These are phyloP conservation scores for Colletotrichum lupini DNA, from an alignment of 2,329 filamentous ascomycete species.

Conservation along the genomic window DNA sequence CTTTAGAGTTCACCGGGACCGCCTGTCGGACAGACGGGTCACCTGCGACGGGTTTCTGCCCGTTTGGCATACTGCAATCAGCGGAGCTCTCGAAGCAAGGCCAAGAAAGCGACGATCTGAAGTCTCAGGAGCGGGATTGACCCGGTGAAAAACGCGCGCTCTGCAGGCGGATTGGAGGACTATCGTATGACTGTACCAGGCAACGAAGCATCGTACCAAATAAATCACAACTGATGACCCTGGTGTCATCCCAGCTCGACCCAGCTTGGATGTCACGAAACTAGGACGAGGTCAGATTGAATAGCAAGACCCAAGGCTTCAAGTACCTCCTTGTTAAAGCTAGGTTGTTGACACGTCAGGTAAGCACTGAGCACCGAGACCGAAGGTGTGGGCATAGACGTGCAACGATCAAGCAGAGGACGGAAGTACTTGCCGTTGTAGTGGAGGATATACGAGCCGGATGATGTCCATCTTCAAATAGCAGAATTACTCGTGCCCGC, in stretches of 20 bases:
- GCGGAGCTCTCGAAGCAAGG: not conserved
- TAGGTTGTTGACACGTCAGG: not conserved
- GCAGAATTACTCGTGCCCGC: not conserved
- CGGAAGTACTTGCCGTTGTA: not conserved
- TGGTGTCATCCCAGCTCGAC: not conserved
- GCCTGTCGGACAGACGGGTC: not conserved
- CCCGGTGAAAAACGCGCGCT: not conserved
- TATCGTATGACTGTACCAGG: not conserved
- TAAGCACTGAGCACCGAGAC: not conserved
- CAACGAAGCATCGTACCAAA: not conserved
- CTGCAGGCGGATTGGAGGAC: not conserved
- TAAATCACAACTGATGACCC: not conserved
- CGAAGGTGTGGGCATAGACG: no score
- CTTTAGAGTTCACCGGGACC: constrained; percentile 19
- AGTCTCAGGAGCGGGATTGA: not conserved
- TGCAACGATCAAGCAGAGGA: not conserved
- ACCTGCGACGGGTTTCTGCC: not conserved
- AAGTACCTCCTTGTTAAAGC: not conserved
- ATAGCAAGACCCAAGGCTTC: not conserved
- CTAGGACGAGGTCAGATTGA: not conserved
- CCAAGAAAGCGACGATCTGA: not conserved
- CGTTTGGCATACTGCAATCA: not conserved
- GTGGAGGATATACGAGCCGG: not conserved
- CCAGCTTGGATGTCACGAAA: not conserved
- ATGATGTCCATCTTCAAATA: not conserved